These are phyloP conservation scores for Liquidambar formosana DNA, from an alignment of 164 flowering plant species.

Conservation along the genomic window DNA sequence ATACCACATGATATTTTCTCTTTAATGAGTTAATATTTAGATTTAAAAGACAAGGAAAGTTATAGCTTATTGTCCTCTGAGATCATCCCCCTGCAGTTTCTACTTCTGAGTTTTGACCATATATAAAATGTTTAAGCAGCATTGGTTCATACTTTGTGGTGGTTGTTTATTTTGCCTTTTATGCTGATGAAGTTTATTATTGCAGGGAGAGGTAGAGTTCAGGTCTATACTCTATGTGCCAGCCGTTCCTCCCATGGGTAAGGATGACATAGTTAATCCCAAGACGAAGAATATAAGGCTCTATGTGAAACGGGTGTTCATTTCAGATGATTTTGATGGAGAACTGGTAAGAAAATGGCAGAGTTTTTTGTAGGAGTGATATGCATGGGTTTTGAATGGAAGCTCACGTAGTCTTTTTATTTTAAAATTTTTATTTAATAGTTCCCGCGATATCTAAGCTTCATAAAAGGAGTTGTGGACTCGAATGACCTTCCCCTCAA, in stretches of 20 bases:
- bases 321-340: slow-evolving; percentile 96
- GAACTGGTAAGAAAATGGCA: slow-evolving; percentile 63
- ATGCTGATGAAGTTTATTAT: slow-evolving; percentile 8
- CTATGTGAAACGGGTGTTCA: slow-evolving; percentile 88
- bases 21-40: slow-evolving; percentile 71
- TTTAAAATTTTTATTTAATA: slow-evolving; percentile 21
- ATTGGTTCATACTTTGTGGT: background rate
- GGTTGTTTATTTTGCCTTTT: background rate
- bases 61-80: no score
- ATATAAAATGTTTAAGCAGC: background rate
- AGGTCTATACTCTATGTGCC: slow-evolving; percentile 93
- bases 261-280: slow-evolving; percentile 70
- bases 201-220: slow-evolving; percentile 98
- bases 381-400: background rate
- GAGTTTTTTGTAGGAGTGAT: background rate
- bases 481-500: slow-evolving; percentile 98
- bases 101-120: no score
- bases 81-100: no score
- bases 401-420: background rate
- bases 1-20: no score
- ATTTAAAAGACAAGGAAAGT: no score
- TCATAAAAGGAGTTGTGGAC: slow-evolving; percentile 96
- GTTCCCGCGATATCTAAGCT: slow-evolving; percentile 96
- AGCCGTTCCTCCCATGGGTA: slow-evolving; percentile 60
- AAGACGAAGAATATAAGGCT: slow-evolving; percentile 97